Evolutionary conservation across 2,329 filamentous ascomycete species (phyloP).

Genomic region (Talaromyces sp.): DNA sequence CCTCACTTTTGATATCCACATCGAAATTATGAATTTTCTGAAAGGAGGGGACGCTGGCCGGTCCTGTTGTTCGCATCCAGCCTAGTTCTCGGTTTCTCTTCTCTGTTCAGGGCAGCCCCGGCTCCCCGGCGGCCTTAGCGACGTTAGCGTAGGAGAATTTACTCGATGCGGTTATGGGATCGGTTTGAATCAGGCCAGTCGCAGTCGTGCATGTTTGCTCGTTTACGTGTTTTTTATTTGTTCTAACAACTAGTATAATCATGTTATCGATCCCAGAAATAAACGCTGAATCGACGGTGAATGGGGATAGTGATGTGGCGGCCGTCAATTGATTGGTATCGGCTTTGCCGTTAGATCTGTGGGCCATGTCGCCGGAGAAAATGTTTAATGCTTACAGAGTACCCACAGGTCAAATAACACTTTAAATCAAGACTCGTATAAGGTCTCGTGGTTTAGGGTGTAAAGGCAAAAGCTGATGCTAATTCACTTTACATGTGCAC

Average conservation of each 20-base stretch:
- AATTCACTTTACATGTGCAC: neutral
- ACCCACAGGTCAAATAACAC: neutral
- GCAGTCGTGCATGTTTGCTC: neutral
- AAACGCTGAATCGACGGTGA: neutral
- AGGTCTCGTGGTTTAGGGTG: neutral
- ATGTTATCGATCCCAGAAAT: neutral
- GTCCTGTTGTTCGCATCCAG: slow-evolving; percentile 3
- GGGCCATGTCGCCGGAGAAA: neutral
- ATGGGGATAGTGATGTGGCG: neutral
- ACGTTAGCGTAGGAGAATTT: neutral
- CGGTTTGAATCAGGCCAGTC: neutral
- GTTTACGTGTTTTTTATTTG: neutral
- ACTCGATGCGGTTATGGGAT: neutral
- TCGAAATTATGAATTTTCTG: neutral
- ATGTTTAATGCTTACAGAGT: neutral
- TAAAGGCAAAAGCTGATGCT: neutral
- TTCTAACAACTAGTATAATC: neutral
- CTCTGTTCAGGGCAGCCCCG: slow-evolving; percentile 7
- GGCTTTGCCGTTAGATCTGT: neutral
- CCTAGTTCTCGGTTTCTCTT: slow-evolving; percentile 5
- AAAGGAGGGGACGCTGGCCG: neutral
- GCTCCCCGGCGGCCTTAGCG: neutral
- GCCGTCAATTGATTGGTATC: neutral
- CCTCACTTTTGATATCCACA: neutral
- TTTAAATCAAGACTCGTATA: neutral